Percentiles rank a stretch among this genome's conserved stretches.
phyloP scores from a whole-genome alignment of 257 asterid genomes.

The Linderniella brevidens region DNA sequence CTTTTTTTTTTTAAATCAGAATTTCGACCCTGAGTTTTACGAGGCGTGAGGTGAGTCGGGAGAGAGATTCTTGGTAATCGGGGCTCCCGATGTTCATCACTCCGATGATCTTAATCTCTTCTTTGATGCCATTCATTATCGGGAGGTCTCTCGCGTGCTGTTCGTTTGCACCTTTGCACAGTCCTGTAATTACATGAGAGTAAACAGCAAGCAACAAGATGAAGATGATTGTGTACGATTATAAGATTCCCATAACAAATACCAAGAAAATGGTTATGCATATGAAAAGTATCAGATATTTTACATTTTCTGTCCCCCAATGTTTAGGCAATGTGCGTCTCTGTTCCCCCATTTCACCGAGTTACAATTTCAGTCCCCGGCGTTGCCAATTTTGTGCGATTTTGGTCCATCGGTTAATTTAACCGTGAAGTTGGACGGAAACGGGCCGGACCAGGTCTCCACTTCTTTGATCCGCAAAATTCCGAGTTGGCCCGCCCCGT shows the following conservation, averaged over 20 bases:
- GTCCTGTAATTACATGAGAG: slow-evolving; percentile 26
- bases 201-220: not conserved
- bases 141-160: slow-evolving; percentile 87
- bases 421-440: too few species aligned
- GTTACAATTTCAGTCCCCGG: too few species aligned
- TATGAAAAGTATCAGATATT: too few species aligned
- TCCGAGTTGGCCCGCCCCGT: too few species aligned
- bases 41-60: slow-evolving; percentile 45
- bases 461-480: too few species aligned
- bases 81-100: slow-evolving; percentile 76
- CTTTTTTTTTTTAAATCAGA: not conserved
- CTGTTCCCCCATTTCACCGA: too few species aligned
- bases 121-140: slow-evolving; percentile 91
- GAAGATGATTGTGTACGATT: not conserved
- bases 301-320: too few species aligned
- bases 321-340: too few species aligned
- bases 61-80: slow-evolving; percentile 62
- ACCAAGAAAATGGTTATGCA: too few species aligned
- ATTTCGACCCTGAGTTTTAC: slow-evolving; percentile 43
- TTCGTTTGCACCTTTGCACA: slow-evolving; percentile 81
- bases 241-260: not conserved
- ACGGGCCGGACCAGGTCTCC: too few species aligned
- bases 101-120: slow-evolving; percentile 79
- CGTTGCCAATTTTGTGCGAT: too few species aligned
- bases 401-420: too few species aligned